Conservation (phyloP, 352 stramenopile genomes). For the Pythium apleroticum region DNA sequence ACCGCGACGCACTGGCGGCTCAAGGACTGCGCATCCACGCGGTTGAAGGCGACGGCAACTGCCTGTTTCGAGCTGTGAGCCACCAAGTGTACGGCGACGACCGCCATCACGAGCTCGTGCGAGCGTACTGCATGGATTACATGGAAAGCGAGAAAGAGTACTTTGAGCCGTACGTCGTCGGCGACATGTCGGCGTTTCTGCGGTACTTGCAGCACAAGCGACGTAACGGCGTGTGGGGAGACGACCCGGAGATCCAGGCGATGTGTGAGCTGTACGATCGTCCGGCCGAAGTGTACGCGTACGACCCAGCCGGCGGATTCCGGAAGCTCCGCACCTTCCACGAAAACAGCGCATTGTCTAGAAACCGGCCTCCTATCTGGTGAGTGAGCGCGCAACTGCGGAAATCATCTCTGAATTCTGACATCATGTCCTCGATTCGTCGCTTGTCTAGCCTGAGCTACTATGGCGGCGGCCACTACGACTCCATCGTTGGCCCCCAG, state of each 20-base stretch:
- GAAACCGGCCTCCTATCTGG: constrained; percentile 70
- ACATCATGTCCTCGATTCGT: neutral
- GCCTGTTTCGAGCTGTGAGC: constrained; percentile 95
- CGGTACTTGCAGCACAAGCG: constrained; percentile 92
- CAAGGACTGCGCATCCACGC: constrained; percentile 50
- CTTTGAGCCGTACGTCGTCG: constrained; percentile 91
- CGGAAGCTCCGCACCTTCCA: constrained; percentile 89
- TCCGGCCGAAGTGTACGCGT: constrained; percentile 89
- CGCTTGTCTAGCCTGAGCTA: constrained; percentile 76
- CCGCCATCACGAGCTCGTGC: constrained; percentile 88
- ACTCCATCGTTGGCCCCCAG: constrained; percentile 72
- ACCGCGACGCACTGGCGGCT: constrained; percentile 48
- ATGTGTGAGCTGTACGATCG: constrained; percentile 95
- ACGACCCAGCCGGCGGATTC: constrained; percentile 67
- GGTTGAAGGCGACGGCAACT: constrained; percentile 97
- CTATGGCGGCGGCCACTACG: constrained; percentile 92
- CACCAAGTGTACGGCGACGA: constrained; percentile 96
- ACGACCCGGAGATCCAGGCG: constrained; percentile 95
- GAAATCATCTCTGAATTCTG: neutral
- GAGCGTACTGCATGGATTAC: constrained; percentile 93
- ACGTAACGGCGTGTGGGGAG: constrained; percentile 90
- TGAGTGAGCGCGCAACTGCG: constrained; percentile 18
- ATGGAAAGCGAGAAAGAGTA: constrained; percentile 94
- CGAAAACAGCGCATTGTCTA: constrained; percentile 58
- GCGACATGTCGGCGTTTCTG: constrained; percentile 85